Percentiles rank a stretch among this genome's conserved stretches.
Conservation (phyloP, 2,329 filamentous ascomycete species). For the Nemania sp. region DNA sequence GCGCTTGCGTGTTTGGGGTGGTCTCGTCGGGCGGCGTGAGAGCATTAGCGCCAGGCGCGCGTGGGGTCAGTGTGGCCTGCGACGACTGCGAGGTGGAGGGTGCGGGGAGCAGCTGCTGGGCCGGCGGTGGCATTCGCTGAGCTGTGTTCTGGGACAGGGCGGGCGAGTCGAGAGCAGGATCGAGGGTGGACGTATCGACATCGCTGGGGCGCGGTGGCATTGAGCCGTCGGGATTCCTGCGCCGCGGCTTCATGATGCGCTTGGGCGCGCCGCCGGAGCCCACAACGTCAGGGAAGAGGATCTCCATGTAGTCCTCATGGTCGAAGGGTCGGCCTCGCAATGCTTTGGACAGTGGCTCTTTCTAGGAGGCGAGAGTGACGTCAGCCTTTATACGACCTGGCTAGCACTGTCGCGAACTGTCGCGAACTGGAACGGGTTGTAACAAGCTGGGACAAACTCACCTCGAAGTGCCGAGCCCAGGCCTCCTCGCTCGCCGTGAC, state of each 20-base stretch:
- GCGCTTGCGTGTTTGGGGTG: conserved; percentile 47
- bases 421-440: background rate
- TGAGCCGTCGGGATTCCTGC: conserved; percentile 51
- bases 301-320: conserved; percentile 63
- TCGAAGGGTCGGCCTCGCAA: conserved; percentile 61
- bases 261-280: conserved; percentile 63
- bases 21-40: conserved; percentile 61
- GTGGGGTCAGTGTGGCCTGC: conserved; percentile 43
- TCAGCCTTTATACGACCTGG: no score
- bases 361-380: conserved; percentile 42
- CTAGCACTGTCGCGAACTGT: background rate
- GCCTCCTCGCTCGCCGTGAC: conserved; percentile 61
- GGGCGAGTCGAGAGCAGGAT: conserved; percentile 32
- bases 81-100: conserved; percentile 34
- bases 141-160: conserved; percentile 25
- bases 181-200: conserved; percentile 49
- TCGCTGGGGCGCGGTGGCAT: conserved; percentile 51
- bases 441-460: conserved; percentile 31
- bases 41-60: conserved; percentile 46
- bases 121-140: conserved; percentile 26
- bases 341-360: conserved; percentile 60
- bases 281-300: conserved; percentile 62
- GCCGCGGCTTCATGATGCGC: conserved; percentile 58
- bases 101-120: conserved; percentile 27
- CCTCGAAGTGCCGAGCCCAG: conserved; percentile 61